These are phyloP conservation scores for Saturnispora silvae DNA, from an alignment of 805 yeast species.

Conservation along the genomic window DNA sequence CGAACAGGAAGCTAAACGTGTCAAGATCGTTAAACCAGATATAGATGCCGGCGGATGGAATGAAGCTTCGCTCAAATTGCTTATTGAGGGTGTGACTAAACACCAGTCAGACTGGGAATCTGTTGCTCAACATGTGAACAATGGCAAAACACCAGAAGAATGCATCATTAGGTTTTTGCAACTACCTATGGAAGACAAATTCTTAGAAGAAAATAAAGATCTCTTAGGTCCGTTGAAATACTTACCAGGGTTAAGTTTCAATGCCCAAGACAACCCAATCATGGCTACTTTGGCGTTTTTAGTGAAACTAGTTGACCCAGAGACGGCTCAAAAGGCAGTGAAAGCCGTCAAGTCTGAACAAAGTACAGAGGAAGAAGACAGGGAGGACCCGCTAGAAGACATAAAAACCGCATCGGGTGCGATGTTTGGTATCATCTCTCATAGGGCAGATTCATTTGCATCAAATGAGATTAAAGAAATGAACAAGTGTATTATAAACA, in stretches of 20 bases:
- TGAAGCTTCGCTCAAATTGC: slow-evolving; percentile 44
- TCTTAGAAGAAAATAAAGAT: slow-evolving; percentile 35
- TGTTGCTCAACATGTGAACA: slow-evolving; percentile 56
- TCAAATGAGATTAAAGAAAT: slow-evolving; percentile 72
- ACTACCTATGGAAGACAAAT: slow-evolving; percentile 73
- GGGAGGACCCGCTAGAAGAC: slow-evolving; percentile 18
- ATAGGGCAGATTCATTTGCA: slow-evolving; percentile 70
- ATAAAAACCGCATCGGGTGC: slow-evolving; percentile 52
- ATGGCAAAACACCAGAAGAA: slow-evolving; percentile 56
- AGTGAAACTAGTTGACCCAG: slow-evolving; percentile 75
- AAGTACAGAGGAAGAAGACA: slow-evolving; percentile 17
- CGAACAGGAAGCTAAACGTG: neutral
- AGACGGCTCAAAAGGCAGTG: slow-evolving; percentile 77
- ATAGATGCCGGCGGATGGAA: slow-evolving; percentile 53
- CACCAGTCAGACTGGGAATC: slow-evolving; percentile 70
- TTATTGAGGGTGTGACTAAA: slow-evolving; percentile 54
- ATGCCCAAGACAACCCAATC: slow-evolving; percentile 85
- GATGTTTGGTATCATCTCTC: slow-evolving; percentile 70
- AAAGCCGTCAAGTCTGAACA: slow-evolving; percentile 32
- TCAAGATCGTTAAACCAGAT: slow-evolving; percentile 24
- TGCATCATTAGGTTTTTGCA: slow-evolving; percentile 72
- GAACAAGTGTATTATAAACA: slow-evolving; percentile 44
- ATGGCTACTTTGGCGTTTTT: slow-evolving; percentile 86
- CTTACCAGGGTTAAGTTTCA: slow-evolving; percentile 76
- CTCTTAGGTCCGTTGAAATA: slow-evolving; percentile 67